Evolutionary conservation across 176 grass and related monocot species (phyloP).

Genomic region (Olyra latifolia): DNA sequence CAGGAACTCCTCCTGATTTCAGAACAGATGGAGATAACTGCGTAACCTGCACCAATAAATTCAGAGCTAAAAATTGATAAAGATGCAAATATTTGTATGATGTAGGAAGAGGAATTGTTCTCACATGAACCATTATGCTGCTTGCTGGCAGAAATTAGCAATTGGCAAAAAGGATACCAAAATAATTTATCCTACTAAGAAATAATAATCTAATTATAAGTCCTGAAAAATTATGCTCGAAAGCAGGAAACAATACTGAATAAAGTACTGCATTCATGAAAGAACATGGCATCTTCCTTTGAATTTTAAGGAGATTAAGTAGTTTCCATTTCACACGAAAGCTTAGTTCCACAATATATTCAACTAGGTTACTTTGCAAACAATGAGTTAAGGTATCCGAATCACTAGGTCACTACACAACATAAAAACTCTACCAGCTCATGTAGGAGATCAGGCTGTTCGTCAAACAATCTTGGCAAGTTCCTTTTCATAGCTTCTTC

Average conservation of each 20-base stretch:
- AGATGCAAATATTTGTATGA: constrained; percentile 21
- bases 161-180: background rate
- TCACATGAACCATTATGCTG: background rate
- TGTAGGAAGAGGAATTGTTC: constrained; percentile 2
- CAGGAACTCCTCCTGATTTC: constrained; percentile 80
- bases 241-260: constrained; percentile 19
- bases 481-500: constrained; percentile 92
- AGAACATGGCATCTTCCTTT: constrained; percentile 19
- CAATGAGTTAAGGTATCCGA: constrained; percentile 1
- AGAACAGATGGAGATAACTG: constrained; percentile 93
- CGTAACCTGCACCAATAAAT: constrained; percentile 68
- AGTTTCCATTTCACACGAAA: background rate
- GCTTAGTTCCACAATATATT: background rate
- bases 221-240: constrained; percentile 18
- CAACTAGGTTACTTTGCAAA: background rate
- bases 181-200: constrained; percentile 7
- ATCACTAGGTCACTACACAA: constrained; percentile 15
- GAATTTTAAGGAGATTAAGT: constrained; percentile 13
- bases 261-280: background rate
- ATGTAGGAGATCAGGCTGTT: constrained; percentile 95
- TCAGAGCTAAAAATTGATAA: constrained; percentile 11
- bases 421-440: constrained; percentile 69
- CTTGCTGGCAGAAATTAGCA: background rate
- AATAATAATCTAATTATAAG: background rate
- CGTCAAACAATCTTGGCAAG: constrained; percentile 82